Evolutionary conservation across 176 grass and related monocot genomes (phyloP), one percentile per base, ranked within the genome.

Genomic region (Aegilops longissima): DNA sequence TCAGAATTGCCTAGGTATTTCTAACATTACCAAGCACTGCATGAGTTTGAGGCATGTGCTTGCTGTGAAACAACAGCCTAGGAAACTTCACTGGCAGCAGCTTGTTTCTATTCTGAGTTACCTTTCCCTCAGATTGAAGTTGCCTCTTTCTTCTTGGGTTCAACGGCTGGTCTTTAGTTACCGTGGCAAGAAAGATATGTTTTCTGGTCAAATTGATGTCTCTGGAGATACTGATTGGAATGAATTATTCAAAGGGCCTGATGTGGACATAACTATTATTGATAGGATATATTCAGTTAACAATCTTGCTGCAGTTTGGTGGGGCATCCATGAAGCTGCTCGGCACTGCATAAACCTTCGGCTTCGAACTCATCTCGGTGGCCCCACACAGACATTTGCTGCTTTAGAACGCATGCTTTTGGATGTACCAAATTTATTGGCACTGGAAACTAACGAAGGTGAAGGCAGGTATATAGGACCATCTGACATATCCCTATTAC

Each of bases 301-400:
- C 83, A 98, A 91, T 88, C 88, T 94, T 85, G 91, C 96, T 94
- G 93, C 96, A 27, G 81, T 98, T 86, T 95, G 96, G 96, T 98
- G 96, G 96, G 93, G 91, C 76, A 89, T 95, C 54, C 96, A 98
- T 89, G 96, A 98, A 88, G 93, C 96, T 86, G 92, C 93, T 73
- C 89, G 96, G 23, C 86, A 98, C 66, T 94, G 93, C 78, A 94
- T 98, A 87, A 91, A 90, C 86, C 93, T 95, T 85, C 93, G 96
- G 35, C 91, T 98, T 85, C 91, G 96, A 91, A 98, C 96, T 75
- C 94, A 98, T 84, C 88, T 98, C 34, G 96, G 96, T 67, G 93
- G 96, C 69, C 96, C 96, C 66, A 93, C 96, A 79, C 96, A 95
- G 64, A 98, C 96, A 80, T 98, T 98, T 94, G 96, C 96, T 58